Evolutionary conservation across 495 filamentous ascomycete genomes (phyloP).

Genomic region (Pyronema domesticum): DNA sequence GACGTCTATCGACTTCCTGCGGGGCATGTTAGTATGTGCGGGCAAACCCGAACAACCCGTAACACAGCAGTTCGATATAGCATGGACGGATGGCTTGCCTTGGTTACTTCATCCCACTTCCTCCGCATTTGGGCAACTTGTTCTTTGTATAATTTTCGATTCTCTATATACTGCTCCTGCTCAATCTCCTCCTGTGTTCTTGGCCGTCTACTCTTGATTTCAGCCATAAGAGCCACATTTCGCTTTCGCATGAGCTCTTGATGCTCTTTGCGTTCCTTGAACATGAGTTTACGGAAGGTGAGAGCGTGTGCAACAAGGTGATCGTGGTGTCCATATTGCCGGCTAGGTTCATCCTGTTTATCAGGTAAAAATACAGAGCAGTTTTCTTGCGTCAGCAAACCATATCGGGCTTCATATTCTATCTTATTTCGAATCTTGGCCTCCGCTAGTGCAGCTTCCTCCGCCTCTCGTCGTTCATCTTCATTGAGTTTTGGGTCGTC

Average conservation of each 20-base stretch:
- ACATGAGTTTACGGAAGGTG: conserved; percentile 60
- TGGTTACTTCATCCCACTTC: conserved; percentile 24
- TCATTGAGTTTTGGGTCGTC: conserved; percentile 31
- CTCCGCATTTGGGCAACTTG: conserved; percentile 20
- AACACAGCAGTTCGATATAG: not conserved
- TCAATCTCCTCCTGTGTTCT: conserved; percentile 53
- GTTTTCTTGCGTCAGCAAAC: conserved; percentile 49
- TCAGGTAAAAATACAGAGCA: conserved; percentile 66
- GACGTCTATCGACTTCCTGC: conserved; percentile 21
- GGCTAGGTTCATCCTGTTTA: conserved; percentile 49
- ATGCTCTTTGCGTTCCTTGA: conserved; percentile 60
- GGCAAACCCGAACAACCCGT: not conserved
- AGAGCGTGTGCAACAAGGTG: conserved; percentile 66
- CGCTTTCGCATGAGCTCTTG: conserved; percentile 44
- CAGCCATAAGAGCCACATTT: conserved; percentile 31
- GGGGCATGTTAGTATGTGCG: not conserved
- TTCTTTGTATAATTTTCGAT: conserved; percentile 21
- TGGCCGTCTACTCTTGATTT: conserved; percentile 34
- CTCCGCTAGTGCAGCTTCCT: conserved; percentile 39
- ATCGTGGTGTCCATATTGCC: conserved; percentile 68
- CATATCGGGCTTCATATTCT: conserved; percentile 49
- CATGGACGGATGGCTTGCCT: conserved; percentile 12
- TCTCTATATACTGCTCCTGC: conserved; percentile 32
- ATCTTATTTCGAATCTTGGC: conserved; percentile 38
- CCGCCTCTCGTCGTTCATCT: conserved; percentile 34